Percentiles rank a stretch among this genome's conserved stretches.
Evolutionary conservation across 2,329 filamentous ascomycete genomes (phyloP).

Genomic region (Pseudocercospora vitis): DNA sequence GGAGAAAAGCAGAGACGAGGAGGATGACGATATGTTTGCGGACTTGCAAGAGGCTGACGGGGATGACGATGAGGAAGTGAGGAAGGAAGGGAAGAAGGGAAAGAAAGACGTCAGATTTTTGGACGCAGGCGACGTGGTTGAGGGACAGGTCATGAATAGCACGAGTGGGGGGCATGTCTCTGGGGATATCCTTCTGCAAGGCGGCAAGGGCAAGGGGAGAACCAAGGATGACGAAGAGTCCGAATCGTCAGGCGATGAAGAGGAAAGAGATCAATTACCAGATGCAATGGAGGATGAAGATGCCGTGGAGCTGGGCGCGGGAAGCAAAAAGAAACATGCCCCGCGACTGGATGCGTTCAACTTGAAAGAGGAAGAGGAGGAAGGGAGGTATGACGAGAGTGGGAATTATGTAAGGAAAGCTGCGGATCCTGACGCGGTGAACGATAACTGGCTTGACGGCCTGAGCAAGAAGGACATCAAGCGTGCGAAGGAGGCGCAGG

Average conservation of each 20-base stretch:
- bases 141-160: conserved; percentile 74
- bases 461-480: conserved; percentile 92
- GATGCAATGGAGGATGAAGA: conserved; percentile 63
- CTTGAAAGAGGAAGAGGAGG: conserved; percentile 83
- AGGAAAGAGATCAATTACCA: conserved; percentile 63
- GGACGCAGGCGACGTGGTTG: conserved; percentile 65
- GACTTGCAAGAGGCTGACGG: conserved; percentile 63
- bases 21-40: conserved; percentile 81
- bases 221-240: conserved; percentile 29
- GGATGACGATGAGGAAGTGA: conserved; percentile 52
- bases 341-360: conserved; percentile 97
- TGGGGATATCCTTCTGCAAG: conserved; percentile 61
- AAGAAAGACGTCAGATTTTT: conserved; percentile 63
- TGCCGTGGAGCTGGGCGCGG: conserved; percentile 86
- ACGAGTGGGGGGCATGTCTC: conserved; percentile 70
- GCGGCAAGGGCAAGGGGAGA: conserved; percentile 51
- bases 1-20: conserved; percentile 55
- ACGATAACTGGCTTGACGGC: conserved; percentile 91
- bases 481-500: conserved; percentile 80
- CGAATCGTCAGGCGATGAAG: conserved; percentile 55
- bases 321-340: conserved; percentile 87
- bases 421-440: conserved; percentile 79
- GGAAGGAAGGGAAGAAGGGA: conserved; percentile 58
- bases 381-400: conserved; percentile 84
- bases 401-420: conserved; percentile 93